Evolutionary conservation across 106 monocot genomes (phyloP).

Genomic region (Platanthera zijinensis): DNA sequence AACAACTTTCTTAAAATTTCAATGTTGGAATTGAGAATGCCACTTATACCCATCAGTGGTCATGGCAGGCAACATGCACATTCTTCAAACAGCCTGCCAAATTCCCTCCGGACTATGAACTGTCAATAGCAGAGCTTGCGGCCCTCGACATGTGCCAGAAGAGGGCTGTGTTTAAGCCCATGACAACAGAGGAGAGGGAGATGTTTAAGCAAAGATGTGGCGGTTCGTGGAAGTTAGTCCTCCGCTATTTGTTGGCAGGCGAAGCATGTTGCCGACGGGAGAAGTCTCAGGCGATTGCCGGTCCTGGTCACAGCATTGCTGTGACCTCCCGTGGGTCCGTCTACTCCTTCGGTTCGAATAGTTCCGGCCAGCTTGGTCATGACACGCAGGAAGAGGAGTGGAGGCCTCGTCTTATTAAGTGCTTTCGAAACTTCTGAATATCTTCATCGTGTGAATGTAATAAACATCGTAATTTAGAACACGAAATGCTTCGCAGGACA

Average conservation of each 20-base stretch:
- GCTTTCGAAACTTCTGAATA: conserved; percentile 16
- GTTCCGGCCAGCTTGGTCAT: conserved; percentile 93
- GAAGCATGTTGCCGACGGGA: conserved; percentile 78
- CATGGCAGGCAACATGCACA: conserved; percentile 75
- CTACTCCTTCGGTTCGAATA: conserved; percentile 90
- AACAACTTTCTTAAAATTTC: background rate
- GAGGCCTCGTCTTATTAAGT: conserved; percentile 88
- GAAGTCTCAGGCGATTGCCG: conserved; percentile 88
- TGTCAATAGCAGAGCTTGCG: conserved; percentile 91
- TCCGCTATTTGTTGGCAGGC: conserved; percentile 85
- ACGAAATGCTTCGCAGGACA: conserved; percentile 48
- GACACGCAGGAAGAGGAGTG: conserved; percentile 85
- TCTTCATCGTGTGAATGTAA: conserved; percentile 11
- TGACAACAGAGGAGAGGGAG: conserved; percentile 45
- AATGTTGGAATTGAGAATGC: conserved; percentile 43
- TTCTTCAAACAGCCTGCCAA: conserved; percentile 92
- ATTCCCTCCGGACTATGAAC: conserved; percentile 58
- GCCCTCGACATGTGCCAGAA: conserved; percentile 92
- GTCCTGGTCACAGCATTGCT: conserved; percentile 91
- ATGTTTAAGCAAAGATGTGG: conserved; percentile 67
- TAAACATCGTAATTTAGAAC: conserved; percentile 16
- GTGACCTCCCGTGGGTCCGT: conserved; percentile 68
- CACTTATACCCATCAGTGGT: conserved; percentile 28
- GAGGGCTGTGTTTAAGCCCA: conserved; percentile 77
- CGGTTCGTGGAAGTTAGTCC: conserved; percentile 86